Conservation (phyloP, 257 asterid species). For the Cynanchum wilfordii region DNA sequence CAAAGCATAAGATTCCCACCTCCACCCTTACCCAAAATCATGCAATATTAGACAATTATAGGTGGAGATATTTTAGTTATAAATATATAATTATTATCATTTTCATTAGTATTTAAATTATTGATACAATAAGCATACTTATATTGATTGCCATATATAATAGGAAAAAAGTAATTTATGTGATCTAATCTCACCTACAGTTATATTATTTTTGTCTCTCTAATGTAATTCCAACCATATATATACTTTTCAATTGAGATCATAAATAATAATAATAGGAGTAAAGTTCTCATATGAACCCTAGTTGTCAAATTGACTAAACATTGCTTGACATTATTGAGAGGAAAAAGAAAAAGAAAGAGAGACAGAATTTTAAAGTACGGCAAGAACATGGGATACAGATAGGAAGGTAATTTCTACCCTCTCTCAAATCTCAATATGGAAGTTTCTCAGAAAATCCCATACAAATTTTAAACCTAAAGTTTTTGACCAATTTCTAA, state of each 20-base stretch:
- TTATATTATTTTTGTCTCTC: too few species aligned
- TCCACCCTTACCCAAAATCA: background rate
- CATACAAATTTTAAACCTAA: background rate
- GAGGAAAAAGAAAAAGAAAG: background rate
- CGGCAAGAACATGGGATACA: constrained; percentile 8
- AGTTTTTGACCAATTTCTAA: background rate
- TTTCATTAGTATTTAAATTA: too few species aligned
- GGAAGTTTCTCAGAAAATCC: constrained; percentile 17
- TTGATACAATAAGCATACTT: too few species aligned
- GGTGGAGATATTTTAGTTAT: too few species aligned
- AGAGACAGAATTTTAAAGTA: background rate
- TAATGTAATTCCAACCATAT: too few species aligned
- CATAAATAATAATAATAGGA: background rate
- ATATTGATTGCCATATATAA: too few species aligned
- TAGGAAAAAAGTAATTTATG: too few species aligned
- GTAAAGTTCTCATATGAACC: background rate
- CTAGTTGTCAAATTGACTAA: constrained; percentile 4
- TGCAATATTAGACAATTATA: too few species aligned
- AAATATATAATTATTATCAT: too few species aligned
- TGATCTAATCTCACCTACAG: too few species aligned
- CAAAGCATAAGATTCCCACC: background rate
- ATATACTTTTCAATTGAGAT: too few species aligned
- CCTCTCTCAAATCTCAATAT: background rate
- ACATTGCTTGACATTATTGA: background rate
- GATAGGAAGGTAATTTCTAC: background rate